Percentiles rank a stretch among this genome's conserved stretches.
These are phyloP conservation scores for Solanum hybrid DNA, from an alignment of 305 asterid genomes.

Conservation along the genomic window DNA sequence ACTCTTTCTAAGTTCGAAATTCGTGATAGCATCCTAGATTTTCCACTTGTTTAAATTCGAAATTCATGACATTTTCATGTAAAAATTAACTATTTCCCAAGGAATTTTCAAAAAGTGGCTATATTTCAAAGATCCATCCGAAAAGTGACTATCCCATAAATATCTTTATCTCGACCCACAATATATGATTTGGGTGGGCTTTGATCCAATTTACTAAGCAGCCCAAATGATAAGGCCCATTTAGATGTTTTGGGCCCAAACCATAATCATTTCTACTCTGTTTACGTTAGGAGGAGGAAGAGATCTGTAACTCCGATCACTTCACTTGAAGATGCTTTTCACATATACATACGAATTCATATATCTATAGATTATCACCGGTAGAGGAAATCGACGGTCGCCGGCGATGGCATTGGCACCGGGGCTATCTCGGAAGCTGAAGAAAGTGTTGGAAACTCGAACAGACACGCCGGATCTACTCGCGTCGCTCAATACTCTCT, in stretches of 20 bases:
- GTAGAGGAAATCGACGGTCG: slow-evolving; percentile 2
- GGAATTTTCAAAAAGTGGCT: background rate
- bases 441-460: slow-evolving; percentile 94
- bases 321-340: background rate
- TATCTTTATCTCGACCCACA: background rate
- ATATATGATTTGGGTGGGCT: background rate
- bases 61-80: background rate
- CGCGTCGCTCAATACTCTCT: slow-evolving; percentile 83
- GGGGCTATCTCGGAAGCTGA: slow-evolving; percentile 97
- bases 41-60: background rate
- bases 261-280: background rate
- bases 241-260: background rate
- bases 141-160: background rate
- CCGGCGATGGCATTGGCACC: slow-evolving; percentile 91
- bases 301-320: background rate
- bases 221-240: background rate
- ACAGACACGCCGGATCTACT: slow-evolving; percentile 83
- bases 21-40: background rate
- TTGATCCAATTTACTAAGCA: background rate
- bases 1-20: background rate
- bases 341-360: background rate
- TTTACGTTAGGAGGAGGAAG: background rate
- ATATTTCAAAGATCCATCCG: background rate
- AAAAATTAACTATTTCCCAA: background rate
- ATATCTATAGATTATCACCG: slow-evolving; percentile 4